phyloP scores from a whole-genome alignment of 768 basidiomycete species.

The Boletus patriciae region DNA sequence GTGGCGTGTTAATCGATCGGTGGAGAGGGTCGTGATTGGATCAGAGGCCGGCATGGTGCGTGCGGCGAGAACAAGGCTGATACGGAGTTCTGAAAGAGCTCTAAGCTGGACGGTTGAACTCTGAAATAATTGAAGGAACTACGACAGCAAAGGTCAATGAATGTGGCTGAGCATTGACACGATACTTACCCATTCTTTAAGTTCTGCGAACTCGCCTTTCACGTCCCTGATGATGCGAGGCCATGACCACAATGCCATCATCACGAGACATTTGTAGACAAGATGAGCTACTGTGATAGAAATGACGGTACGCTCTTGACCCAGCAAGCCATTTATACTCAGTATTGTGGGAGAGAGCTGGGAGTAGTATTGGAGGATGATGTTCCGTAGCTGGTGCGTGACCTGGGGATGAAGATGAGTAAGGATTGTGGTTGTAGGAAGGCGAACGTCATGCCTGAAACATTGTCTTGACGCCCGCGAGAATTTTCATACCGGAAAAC shows the following conservation, averaged over 20 bases:
- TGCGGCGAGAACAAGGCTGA: constrained; percentile 47
- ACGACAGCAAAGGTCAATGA: constrained; percentile 4
- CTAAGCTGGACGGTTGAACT: constrained; percentile 57
- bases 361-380: constrained; percentile 64
- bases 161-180: background rate
- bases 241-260: constrained; percentile 75
- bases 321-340: constrained; percentile 36
- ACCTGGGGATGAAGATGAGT: constrained; percentile 16
- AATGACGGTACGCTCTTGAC: constrained; percentile 40
- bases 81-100: constrained; percentile 56
- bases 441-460: constrained; percentile 44
- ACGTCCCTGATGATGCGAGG: constrained; percentile 43
- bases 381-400: constrained; percentile 41
- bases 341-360: constrained; percentile 42
- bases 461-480: constrained; percentile 65
- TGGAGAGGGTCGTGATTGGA: constrained; percentile 43
- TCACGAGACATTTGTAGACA: constrained; percentile 72
- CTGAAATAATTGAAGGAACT: constrained; percentile 66
- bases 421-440: background rate
- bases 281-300: constrained; percentile 62
- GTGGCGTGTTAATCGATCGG: constrained; percentile 66
- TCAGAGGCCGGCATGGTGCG: constrained; percentile 35
- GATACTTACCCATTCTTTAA: constrained; percentile 54
- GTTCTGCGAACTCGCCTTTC: constrained; percentile 43
- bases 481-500: constrained; percentile 68